Conservation (phyloP, 352 stramenopile species). For the Pythium periplocum region DNA sequence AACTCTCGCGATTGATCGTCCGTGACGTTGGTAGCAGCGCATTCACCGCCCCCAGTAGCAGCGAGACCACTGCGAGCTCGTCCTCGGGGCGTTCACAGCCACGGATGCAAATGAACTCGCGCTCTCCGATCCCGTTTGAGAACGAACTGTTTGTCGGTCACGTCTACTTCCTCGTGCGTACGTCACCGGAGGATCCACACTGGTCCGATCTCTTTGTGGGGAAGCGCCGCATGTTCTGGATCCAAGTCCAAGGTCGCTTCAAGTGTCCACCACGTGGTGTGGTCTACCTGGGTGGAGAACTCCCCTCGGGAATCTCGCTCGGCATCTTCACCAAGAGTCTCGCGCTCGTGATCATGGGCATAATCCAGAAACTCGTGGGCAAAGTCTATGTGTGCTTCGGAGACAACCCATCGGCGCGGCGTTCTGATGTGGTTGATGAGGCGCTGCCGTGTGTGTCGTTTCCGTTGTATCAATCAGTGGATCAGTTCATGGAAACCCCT, state of each 20-base stretch:
- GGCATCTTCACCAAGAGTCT: slow-evolving; percentile 77
- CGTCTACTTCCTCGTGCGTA: slow-evolving; percentile 81
- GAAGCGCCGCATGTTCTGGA: slow-evolving; percentile 81
- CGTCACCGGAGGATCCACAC: slow-evolving; percentile 40
- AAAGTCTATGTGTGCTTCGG: slow-evolving; percentile 75
- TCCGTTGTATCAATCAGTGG: slow-evolving; percentile 72
- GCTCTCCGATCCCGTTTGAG: slow-evolving; percentile 65
- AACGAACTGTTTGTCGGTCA: slow-evolving; percentile 82
- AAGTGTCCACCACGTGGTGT: slow-evolving; percentile 47
- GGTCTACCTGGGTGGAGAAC: slow-evolving; percentile 72
- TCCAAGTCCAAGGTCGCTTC: slow-evolving; percentile 84
- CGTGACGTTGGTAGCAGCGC: neutral
- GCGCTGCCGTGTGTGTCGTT: slow-evolving; percentile 58
- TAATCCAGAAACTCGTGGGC: slow-evolving; percentile 65
- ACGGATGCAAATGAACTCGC: slow-evolving; percentile 53
- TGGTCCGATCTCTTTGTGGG: slow-evolving; percentile 54
- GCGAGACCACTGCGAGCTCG: neutral
- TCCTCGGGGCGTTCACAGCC: neutral
- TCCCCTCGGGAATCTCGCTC: slow-evolving; percentile 51
- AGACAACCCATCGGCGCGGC: slow-evolving; percentile 16
- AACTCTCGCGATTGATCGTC: too few relatives aligned
- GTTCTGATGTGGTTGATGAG: too few relatives aligned
- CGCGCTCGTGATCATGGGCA: slow-evolving; percentile 67
- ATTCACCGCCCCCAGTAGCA: slow-evolving; percentile 2
- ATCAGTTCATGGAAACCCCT: slow-evolving; percentile 73